A percentile compares a stretch with the other conserved stretches of the same genome.
phyloP scores from a whole-genome alignment of 2,329 filamentous ascomycete genomes.

The Aspergillus sojae region DNA sequence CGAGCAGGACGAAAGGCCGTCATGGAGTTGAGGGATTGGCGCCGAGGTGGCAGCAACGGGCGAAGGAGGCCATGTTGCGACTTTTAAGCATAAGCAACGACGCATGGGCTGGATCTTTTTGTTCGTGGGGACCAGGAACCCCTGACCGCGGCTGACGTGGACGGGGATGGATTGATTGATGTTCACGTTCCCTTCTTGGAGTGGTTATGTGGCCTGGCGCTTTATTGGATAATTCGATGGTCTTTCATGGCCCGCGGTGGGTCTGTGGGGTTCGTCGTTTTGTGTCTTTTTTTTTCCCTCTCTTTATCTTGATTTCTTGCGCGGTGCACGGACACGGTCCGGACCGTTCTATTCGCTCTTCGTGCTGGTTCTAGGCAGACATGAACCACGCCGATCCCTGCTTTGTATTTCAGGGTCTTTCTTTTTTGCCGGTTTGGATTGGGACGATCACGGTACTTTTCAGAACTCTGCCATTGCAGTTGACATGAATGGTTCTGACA shows the following conservation, averaged over 20 bases:
- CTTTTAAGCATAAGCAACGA: background rate
- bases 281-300: background rate
- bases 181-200: background rate
- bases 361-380: background rate
- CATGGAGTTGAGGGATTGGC: background rate
- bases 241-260: background rate
- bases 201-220: background rate
- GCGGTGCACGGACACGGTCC: background rate
- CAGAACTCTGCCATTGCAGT: no score
- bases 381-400: background rate
- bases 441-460: no score
- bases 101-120: background rate
- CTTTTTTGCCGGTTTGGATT: no score
- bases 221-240: background rate
- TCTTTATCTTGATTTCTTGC: background rate
- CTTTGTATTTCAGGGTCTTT: background rate
- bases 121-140: background rate
- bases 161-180: background rate
- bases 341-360: background rate
- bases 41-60: background rate
- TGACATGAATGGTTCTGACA: no score
- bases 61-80: background rate
- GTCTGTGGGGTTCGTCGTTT: background rate
- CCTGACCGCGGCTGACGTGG: background rate
- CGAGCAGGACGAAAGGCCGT: constrained; percentile 1